Percentiles rank a stretch among this genome's conserved stretches.
Conservation (phyloP, 2,329 filamentous ascomycete species). For the Herpotrichia juniperi region DNA sequence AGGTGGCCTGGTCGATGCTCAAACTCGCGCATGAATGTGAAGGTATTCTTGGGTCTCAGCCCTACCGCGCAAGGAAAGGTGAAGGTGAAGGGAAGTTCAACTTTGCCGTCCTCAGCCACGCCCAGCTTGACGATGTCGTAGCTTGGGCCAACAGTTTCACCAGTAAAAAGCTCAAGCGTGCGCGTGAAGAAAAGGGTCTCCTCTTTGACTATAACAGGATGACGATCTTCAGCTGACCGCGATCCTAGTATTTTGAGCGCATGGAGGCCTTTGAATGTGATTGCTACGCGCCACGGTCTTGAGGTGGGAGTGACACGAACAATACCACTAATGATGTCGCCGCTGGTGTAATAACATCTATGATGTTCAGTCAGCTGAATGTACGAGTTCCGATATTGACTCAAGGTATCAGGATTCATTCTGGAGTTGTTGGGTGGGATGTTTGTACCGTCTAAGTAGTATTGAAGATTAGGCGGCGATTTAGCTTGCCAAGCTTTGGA, state of each 20-base stretch:
- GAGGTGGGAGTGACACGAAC: background rate
- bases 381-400: too few relatives aligned
- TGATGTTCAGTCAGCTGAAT: too few relatives aligned
- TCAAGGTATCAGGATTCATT: too few relatives aligned
- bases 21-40: background rate
- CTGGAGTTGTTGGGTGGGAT: too few relatives aligned
- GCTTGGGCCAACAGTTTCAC: background rate
- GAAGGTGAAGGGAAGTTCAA: background rate
- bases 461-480: too few relatives aligned
- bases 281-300: background rate
- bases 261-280: background rate
- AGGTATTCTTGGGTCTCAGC: background rate
- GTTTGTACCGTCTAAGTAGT: too few relatives aligned
- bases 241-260: background rate
- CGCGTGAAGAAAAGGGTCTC: background rate
- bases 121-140: background rate
- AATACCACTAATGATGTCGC: background rate
- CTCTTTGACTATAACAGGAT: background rate
- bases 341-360: background rate
- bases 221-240: too few relatives aligned
- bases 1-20: background rate
- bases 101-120: background rate
- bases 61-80: background rate
- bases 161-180: background rate
- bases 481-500: too few relatives aligned